Percentiles rank a stretch among this genome's conserved stretches.
These are phyloP conservation scores for Begonia masoniana DNA, from an alignment of 306 rosid genomes.

Conservation along the genomic window DNA sequence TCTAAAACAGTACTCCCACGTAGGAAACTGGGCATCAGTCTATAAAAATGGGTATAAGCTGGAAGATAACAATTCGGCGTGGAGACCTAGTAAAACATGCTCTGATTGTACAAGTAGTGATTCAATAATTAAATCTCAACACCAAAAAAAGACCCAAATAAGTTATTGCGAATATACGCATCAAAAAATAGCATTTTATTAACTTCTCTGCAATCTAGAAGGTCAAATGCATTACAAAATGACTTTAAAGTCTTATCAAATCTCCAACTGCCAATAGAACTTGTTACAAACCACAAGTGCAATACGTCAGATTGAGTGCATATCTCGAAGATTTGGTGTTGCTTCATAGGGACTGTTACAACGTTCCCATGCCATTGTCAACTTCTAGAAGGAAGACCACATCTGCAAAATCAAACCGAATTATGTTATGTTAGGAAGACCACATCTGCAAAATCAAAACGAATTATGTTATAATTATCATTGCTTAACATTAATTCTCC, in stretches of 20 bases:
- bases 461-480: not conserved
- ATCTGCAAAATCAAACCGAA: not conserved
- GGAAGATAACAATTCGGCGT: no score
- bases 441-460: not conserved
- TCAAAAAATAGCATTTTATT: not conserved
- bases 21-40: not conserved
- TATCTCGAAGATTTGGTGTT: no score
- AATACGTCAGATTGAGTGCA: no score
- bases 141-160: not conserved
- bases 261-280: no score
- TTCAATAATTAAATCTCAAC: no score
- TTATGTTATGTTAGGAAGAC: not conserved
- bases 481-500: no score
- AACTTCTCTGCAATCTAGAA: constrained; percentile 6
- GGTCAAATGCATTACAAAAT: not conserved
- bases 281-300: no score
- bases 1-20: not conserved
- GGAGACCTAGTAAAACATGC: not conserved
- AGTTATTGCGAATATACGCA: not conserved
- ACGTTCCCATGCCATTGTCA: constrained; percentile 3
- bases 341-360: no score
- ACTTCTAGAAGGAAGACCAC: constrained; percentile 7
- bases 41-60: not conserved
- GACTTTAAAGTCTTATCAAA: not conserved
- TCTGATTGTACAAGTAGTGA: no score